Evolutionary conservation across 768 basidiomycete species (phyloP).

Genomic region (Coprinellus aureogranulatus): DNA sequence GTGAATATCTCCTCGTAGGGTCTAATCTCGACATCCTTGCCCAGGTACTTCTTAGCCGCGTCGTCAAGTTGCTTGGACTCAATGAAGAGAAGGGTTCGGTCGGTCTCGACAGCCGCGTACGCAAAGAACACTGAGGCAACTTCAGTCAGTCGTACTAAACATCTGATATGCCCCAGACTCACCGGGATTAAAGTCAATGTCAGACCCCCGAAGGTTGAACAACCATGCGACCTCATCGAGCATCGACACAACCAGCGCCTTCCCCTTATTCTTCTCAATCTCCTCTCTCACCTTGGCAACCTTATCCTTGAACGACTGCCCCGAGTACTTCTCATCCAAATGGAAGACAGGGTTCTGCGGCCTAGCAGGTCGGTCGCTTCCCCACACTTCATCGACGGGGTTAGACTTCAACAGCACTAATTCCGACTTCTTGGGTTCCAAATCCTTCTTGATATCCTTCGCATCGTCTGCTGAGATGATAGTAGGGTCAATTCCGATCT

Average conservation of each 20-base stretch:
- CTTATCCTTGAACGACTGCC: constrained; percentile 65
- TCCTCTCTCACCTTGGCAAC: constrained; percentile 64
- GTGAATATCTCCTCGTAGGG: constrained; percentile 70
- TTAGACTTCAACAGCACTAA: constrained; percentile 70
- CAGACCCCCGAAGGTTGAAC: constrained; percentile 87
- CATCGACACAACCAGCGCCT: constrained; percentile 79
- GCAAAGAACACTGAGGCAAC: constrained; percentile 78
- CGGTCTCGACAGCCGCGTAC: constrained; percentile 73
- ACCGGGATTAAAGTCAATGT: constrained; percentile 83
- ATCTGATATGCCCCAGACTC: constrained; percentile 5
- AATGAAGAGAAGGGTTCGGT: constrained; percentile 67
- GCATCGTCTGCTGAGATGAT: constrained; percentile 75
- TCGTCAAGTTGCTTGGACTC: constrained; percentile 51
- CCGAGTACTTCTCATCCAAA: constrained; percentile 74
- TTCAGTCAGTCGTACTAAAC: constrained; percentile 3
- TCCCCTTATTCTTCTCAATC: constrained; percentile 57
- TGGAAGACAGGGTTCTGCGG: constrained; percentile 67
- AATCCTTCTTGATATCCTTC: constrained; percentile 53
- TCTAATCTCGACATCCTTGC: constrained; percentile 56
- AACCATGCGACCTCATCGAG: constrained; percentile 96
- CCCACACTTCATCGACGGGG: constrained; percentile 79
- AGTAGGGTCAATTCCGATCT: constrained; percentile 81
- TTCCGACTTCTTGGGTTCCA: constrained; percentile 51
- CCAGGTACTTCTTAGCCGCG: constrained; percentile 47
- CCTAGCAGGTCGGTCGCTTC: constrained; percentile 58